A percentile compares a stretch with the other conserved stretches of the same genome.
Evolutionary conservation across 2,329 filamentous ascomycete species (phyloP).

Genomic region (Epichloe glyceriae): DNA sequence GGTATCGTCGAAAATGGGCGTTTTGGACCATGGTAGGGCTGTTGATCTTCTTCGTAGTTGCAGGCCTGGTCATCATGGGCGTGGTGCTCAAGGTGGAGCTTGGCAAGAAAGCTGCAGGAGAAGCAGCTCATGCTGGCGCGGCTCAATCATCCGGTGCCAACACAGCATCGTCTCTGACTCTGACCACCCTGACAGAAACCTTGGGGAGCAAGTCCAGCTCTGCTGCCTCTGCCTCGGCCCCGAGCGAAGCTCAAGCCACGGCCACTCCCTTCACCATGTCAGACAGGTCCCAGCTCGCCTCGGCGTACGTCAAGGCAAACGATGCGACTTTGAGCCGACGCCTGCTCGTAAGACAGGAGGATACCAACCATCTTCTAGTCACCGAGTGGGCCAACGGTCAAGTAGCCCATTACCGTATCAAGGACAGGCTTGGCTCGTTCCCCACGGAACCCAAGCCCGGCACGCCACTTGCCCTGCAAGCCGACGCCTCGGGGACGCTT

Average conservation of each 20-base stretch:
- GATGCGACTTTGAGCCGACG: conserved; percentile 4
- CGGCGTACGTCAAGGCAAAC: conserved; percentile 4
- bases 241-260: background rate
- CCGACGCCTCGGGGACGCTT: conserved; percentile 7
- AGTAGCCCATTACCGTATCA: conserved; percentile 4
- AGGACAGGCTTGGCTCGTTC: conserved; percentile 5
- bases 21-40: conserved; percentile 5
- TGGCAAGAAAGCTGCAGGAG: background rate
- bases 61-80: conserved; percentile 5
- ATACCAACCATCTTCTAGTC: conserved; percentile 9
- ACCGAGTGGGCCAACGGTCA: conserved; percentile 6
- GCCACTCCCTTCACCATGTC: conserved; percentile 6
- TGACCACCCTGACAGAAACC: too few species aligned
- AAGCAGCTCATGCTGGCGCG: background rate
- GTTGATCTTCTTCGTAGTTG: conserved; percentile 4
- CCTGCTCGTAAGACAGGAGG: conserved; percentile 13
- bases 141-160: background rate
- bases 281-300: conserved; percentile 9
- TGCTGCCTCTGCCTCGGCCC: background rate
- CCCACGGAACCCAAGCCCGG: conserved; percentile 7
- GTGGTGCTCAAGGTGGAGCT: conserved; percentile 9
- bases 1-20: conserved; percentile 9
- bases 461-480: conserved; percentile 10
- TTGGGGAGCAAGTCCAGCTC: background rate
- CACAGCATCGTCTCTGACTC: background rate